These are phyloP conservation scores for Mucor piriformis DNA, from an alignment of 371 early-diverging fungal genomes.

Conservation along the genomic window DNA sequence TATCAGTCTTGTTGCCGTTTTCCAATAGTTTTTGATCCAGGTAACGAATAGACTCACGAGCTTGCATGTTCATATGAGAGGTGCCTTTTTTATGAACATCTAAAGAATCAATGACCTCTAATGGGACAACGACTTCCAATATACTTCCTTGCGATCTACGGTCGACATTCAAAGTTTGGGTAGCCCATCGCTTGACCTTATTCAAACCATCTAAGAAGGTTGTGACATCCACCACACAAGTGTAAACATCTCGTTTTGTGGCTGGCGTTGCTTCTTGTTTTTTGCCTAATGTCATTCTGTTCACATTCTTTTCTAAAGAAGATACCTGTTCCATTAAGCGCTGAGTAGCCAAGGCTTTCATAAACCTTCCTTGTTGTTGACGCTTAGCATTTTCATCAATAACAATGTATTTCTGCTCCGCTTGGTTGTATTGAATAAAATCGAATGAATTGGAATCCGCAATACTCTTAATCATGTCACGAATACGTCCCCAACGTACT, in stretches of 20 bases:
- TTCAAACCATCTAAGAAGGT: slow-evolving; percentile 52
- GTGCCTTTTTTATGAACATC: slow-evolving; percentile 75
- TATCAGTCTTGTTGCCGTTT: slow-evolving; percentile 9
- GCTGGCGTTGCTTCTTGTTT: not conserved
- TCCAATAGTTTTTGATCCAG: slow-evolving; percentile 61
- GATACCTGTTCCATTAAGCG: slow-evolving; percentile 67
- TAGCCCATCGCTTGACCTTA: slow-evolving; percentile 60
- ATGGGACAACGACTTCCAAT: slow-evolving; percentile 60
- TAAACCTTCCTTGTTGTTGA: slow-evolving; percentile 57
- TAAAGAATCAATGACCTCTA: slow-evolving; percentile 68
- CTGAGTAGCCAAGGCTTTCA: slow-evolving; percentile 68
- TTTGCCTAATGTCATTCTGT: slow-evolving; percentile 25
- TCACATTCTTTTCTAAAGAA: slow-evolving; percentile 58
- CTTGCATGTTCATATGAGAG: slow-evolving; percentile 61
- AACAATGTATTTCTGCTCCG: slow-evolving; percentile 55
- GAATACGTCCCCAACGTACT: slow-evolving; percentile 51
- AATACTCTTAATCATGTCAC: slow-evolving; percentile 38
- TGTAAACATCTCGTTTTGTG: slow-evolving; percentile 29
- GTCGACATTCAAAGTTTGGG: slow-evolving; percentile 35
- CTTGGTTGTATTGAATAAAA: slow-evolving; percentile 54
- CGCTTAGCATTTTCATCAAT: slow-evolving; percentile 64
- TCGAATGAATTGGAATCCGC: slow-evolving; percentile 49
- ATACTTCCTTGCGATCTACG: slow-evolving; percentile 34
- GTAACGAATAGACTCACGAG: slow-evolving; percentile 78
- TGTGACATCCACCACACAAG: slow-evolving; percentile 56